These are phyloP conservation scores for Xylariaceae sp. DNA, from an alignment of 2,329 filamentous ascomycete species.

Conservation along the genomic window DNA sequence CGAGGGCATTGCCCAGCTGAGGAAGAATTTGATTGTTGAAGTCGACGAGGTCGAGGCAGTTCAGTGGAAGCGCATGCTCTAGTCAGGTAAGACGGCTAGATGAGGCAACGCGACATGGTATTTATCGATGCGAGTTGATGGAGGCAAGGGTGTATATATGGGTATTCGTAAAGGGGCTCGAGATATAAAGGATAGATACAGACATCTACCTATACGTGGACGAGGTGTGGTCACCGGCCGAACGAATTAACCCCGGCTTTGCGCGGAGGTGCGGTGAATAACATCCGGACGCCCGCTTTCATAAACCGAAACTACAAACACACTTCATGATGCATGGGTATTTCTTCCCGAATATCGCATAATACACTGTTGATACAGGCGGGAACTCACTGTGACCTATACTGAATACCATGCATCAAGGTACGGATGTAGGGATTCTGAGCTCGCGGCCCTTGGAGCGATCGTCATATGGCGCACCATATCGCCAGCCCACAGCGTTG, in stretches of 20 bases:
- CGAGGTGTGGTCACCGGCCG: conserved; percentile 10
- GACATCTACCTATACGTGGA: conserved; percentile 21
- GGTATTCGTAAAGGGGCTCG: conserved; percentile 14
- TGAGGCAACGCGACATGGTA: background rate
- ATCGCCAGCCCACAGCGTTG: conserved; percentile 56
- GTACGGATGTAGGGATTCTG: conserved; percentile 64
- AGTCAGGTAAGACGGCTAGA: background rate
- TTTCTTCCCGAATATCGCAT: conserved; percentile 7
- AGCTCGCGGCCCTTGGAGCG: conserved; percentile 56
- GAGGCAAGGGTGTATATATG: conserved; percentile 23
- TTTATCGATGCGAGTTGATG: conserved; percentile 3
- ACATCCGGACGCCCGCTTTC: background rate
- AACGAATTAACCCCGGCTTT: conserved; percentile 1
- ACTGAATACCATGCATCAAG: conserved; percentile 33
- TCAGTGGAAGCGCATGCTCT: conserved; percentile 27
- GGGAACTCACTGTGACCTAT: background rate
- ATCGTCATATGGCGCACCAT: conserved; percentile 60
- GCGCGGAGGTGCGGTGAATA: background rate
- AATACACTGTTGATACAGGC: conserved; percentile 28
- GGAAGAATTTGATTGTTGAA: conserved; percentile 31
- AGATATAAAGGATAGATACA: conserved; percentile 13
- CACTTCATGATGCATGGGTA: conserved; percentile 3
- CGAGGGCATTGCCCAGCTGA: conserved; percentile 45
- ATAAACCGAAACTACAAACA: conserved; percentile 7
- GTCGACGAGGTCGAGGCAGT: conserved; percentile 22